A percentile compares a stretch with the other conserved stretches of the same genome.
Conservation (phyloP, 2,329 filamentous ascomycete species). For the Talaromyces sp. region DNA sequence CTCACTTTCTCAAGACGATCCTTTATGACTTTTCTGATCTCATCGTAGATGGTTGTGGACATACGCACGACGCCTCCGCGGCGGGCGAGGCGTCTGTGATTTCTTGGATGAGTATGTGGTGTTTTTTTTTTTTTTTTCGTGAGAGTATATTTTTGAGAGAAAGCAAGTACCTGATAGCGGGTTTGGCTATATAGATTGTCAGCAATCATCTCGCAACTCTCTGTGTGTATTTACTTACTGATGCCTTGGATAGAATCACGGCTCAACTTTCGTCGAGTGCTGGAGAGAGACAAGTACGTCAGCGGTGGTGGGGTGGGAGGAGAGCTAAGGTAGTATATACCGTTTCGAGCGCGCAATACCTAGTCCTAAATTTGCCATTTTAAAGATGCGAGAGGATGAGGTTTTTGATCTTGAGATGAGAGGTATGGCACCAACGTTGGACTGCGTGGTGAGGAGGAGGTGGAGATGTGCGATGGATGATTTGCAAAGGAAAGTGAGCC, state of each 20-base stretch:
- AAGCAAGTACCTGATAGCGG: constrained; percentile 23
- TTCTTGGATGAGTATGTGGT: background rate
- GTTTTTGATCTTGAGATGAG: background rate
- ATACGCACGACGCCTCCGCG: constrained; percentile 29
- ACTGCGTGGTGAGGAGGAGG: no score
- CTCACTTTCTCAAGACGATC: constrained; percentile 15
- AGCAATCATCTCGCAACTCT: background rate
- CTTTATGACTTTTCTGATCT: constrained; percentile 17
- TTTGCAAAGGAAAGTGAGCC: background rate
- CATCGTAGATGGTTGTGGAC: constrained; percentile 22
- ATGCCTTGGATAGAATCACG: constrained; percentile 24
- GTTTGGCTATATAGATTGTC: constrained; percentile 16
- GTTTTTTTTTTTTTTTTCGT: no score
- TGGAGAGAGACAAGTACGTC: background rate
- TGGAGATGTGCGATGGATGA: background rate
- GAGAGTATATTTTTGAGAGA: no score
- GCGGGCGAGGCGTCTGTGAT: constrained; percentile 30
- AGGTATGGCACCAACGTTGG: no score
- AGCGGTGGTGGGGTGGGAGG: background rate
- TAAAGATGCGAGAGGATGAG: no score
- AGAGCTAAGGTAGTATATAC: background rate
- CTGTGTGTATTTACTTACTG: constrained; percentile 16
- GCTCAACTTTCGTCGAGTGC: constrained; percentile 9
- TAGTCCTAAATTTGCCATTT: background rate
- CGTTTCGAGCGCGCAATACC: background rate